Evolutionary conservation across 2,329 filamentous ascomycete genomes (phyloP).

Genomic region (Nigrospora sphaerica): DNA sequence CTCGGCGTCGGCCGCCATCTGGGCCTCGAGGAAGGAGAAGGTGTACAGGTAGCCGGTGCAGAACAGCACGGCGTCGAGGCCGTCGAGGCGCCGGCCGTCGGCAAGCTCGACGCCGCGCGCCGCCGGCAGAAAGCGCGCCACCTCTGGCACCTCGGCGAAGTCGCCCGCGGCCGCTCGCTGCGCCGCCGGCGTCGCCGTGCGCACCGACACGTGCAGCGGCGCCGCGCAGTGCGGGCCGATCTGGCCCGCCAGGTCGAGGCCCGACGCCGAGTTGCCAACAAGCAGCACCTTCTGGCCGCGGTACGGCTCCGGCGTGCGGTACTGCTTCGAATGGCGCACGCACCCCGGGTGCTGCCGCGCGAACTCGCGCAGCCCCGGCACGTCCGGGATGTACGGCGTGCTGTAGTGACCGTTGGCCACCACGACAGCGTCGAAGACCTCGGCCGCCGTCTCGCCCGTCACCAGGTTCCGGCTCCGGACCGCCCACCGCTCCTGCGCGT

Average conservation of each 20-base stretch:
- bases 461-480: constrained; percentile 46
- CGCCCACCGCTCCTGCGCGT: constrained; percentile 44
- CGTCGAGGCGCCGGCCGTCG: constrained; percentile 55
- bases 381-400: constrained; percentile 58
- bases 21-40: constrained; percentile 59
- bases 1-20: constrained; percentile 11
- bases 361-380: constrained; percentile 54
- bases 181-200: constrained; percentile 37
- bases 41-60: constrained; percentile 87
- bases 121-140: constrained; percentile 46
- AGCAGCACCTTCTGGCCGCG: constrained; percentile 68
- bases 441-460: constrained; percentile 22
- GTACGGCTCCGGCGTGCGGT: constrained; percentile 58
- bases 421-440: constrained; percentile 66
- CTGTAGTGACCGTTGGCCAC: constrained; percentile 71
- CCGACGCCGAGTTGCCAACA: constrained; percentile 79
- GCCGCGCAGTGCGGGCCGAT: constrained; percentile 53
- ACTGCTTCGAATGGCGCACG: constrained; percentile 74
- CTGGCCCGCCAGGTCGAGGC: constrained; percentile 74
- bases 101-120: constrained; percentile 56
- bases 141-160: constrained; percentile 48
- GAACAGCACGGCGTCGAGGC: constrained; percentile 74
- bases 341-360: constrained; percentile 48
- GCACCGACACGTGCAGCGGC: constrained; percentile 60
- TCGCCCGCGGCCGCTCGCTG: constrained; percentile 29